Percentiles rank a stretch among this genome's conserved stretches.
Conservation (phyloP, 2,329 filamentous ascomycete genomes). For the Pseudocercospora crystallina region DNA sequence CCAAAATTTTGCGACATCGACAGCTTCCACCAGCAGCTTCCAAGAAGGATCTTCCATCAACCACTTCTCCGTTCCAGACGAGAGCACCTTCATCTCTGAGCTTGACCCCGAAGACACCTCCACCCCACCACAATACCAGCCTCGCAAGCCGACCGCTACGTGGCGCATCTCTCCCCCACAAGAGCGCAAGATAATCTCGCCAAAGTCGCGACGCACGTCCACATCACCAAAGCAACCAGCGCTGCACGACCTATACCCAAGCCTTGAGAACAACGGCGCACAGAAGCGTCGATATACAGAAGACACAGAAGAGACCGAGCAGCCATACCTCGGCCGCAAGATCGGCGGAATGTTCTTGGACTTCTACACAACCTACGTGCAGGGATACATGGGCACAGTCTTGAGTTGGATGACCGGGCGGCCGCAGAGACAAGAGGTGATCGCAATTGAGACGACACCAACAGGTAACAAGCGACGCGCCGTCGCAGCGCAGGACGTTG, state of each 20-base stretch:
- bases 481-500: slow-evolving; percentile 14
- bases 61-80: slow-evolving; percentile 2
- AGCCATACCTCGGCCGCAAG: slow-evolving; percentile 1
- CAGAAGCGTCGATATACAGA: slow-evolving; percentile 4
- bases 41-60: slow-evolving; percentile 3
- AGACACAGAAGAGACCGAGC: slow-evolving; percentile 1
- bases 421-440: slow-evolving; percentile 14
- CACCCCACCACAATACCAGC: slow-evolving; percentile 5
- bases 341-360: slow-evolving; percentile 5
- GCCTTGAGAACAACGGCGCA: slow-evolving; percentile 1
- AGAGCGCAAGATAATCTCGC: slow-evolving; percentile 2
- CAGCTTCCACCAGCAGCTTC: slow-evolving; percentile 1
- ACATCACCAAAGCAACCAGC: neutral
- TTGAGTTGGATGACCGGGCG: neutral
- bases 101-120: slow-evolving; percentile 10
- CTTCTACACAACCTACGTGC: neutral
- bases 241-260: slow-evolving; percentile 7
- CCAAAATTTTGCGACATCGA: neutral
- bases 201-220: neutral
- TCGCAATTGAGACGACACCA: slow-evolving; percentile 17
- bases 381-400: neutral
- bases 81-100: slow-evolving; percentile 10
- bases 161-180: slow-evolving; percentile 5
- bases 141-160: neutral
- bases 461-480: slow-evolving; percentile 19